Percentiles rank a stretch among this genome's conserved stretches.
These are phyloP conservation scores for Acanthamoeba lugdunensis DNA, from an alignment of 208 protist species.

Conservation along the genomic window DNA sequence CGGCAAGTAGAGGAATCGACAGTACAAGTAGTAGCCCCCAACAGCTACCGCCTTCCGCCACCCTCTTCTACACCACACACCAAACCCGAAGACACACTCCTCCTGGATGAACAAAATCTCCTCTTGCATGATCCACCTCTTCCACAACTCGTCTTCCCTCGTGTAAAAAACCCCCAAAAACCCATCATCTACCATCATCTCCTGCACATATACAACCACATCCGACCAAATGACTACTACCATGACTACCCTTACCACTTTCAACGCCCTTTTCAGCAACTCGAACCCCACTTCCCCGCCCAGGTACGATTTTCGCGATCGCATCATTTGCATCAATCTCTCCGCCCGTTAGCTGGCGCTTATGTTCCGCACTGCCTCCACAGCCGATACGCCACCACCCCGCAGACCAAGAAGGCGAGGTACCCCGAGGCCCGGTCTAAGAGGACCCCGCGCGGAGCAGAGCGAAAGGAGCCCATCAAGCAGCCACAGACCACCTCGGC, in stretches of 20 bases:
- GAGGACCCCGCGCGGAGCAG: background rate
- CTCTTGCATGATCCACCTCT: background rate
- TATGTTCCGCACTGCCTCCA: background rate
- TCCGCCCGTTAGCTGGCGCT: background rate
- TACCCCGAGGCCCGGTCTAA: background rate
- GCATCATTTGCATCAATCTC: constrained; percentile 4
- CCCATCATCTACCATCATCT: background rate
- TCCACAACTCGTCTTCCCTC: background rate
- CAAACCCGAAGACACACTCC: no score
- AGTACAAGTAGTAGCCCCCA: background rate
- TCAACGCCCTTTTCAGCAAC: constrained; percentile 28
- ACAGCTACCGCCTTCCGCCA: background rate
- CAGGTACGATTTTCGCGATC: background rate
- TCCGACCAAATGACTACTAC: background rate
- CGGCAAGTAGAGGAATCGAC: background rate
- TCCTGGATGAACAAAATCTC: constrained; percentile 4
- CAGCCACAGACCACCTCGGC: background rate
- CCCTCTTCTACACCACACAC: no score
- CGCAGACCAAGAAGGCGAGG: constrained; percentile 28
- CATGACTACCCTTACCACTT: background rate
- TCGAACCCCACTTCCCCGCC: background rate
- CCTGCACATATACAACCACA: constrained; percentile 29
- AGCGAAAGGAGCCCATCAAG: background rate
- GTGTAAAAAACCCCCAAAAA: background rate
- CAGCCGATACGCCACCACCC: background rate